Base-by-base conservation (phyloP, 177 flowering plant genomes). In the Vitis hybrid region DNA sequence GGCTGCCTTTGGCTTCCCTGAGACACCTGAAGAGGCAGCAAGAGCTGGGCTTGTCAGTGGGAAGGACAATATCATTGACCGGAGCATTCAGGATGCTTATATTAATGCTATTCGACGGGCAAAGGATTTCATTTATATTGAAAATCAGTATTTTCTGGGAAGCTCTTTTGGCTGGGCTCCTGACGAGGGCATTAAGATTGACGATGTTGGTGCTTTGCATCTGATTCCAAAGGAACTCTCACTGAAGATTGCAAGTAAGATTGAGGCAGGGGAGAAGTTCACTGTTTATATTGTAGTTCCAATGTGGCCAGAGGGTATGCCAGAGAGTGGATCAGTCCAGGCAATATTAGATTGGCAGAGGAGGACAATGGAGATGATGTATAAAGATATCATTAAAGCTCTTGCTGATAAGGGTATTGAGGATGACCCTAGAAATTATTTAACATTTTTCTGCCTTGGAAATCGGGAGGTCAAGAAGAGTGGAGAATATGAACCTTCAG, bases 221-320 rank as follows among this genome's bases (percentile, higher is more conserved):
- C 68, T 85, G 3, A 83, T 88, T 54, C 90, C 91, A 27, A 85
- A 76, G 77, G 92, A 88, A 65, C 85, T 88, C 52, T 87, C 92
- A 3, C 80, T 88, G 58, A 88, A 88, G 81, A 85, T 88, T 61
- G 82, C 73, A 5, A 87, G 86, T 61, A 88, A 88, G 82, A 88
- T 88, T 56, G 87, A 84, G 73, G 87, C 87, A 11, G 91, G 87
- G 51, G 91, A 88, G 75, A 87, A 85, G 79, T 88, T 88, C 70
- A 82, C 87, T 35, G 92, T 88, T 11, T 89, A 89, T 68, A 67
- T 87, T 63, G 91, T 89, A 27, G 82, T 89, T 40, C 93, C 93
- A 11, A 89, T 89, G 93, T 89, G 93, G 93, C 93, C 93, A 1
- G 93, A 89, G 75, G 91, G 91, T 4, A 60, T 87, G 2, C 91